Base-by-base conservation (phyloP, 2,329 filamentous ascomycete genomes). In the Sphaerulina musiva region DNA sequence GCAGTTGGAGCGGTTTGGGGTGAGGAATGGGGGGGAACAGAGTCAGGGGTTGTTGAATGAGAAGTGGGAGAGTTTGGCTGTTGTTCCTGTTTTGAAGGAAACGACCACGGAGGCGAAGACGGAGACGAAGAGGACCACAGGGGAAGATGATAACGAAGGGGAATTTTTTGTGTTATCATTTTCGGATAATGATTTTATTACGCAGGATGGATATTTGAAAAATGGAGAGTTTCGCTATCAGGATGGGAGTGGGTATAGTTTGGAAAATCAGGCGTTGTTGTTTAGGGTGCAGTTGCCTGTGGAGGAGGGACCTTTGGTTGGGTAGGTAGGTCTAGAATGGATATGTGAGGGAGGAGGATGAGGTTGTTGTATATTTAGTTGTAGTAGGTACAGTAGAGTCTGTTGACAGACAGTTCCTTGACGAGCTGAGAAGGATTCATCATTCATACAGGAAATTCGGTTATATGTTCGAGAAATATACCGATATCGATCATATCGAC, bases 121-220 rank as follows among this genome's bases (percentile, higher is more conserved):
- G 14, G n/a, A n/a, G n/a, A 17, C 14, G 14, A 17, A 17, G 14
- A 17, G 14, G 14, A 17, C 14, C 1, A 17, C 14, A 1, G 14
- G 14, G 14, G 1, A 17, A 17, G 14, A 17, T 17, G 14, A 17
- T 17, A 17, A 17, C 69, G 20, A 74, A 80, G 53, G 78, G 80
- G 26, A 80, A 87, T 69, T 88, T 81, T 68, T 87, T 64, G 66
- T 89, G 34, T 80, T 89, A 57, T 80, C 78, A 10, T 70, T 87
- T 46, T 85, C 80, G 53, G 86, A 89, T 63, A 87, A 89, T 64
- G 85, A 89, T 67, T 88, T 88, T 62, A 82, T 89, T 53, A 88
- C 85, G 0, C 84, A 88, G 67, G 74, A 88, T 67, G 83, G 81
- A 74, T 76, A 73, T 56, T 72, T 84, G 68, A 79, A 86, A 46